phyloP scores from a whole-genome alignment of 805 yeast species.

The Blastobotrys robertii region DNA sequence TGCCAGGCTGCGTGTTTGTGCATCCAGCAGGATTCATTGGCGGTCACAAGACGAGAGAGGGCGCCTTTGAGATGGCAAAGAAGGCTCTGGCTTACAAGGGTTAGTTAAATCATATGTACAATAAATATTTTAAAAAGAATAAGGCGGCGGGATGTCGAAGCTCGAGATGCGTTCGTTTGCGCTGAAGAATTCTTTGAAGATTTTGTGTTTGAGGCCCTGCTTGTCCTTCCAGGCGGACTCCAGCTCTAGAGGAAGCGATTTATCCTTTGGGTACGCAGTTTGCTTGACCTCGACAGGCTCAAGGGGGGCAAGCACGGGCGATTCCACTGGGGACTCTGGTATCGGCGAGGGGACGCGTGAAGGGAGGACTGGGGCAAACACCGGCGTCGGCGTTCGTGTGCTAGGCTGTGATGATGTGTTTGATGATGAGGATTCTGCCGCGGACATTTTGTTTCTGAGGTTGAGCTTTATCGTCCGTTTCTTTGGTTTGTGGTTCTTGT shows the following conservation, averaged over 20 bases:
- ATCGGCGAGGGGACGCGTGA: neutral
- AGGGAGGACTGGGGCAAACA: neutral
- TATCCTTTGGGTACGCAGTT: no score
- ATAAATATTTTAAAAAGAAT: no score
- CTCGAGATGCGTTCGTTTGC: no score
- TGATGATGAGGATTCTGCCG: neutral
- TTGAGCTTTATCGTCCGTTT: conserved; percentile 24
- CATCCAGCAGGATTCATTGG: conserved; percentile 97
- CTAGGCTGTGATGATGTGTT: neutral
- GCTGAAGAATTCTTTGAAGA: no score
- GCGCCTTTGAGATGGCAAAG: conserved; percentile 66
- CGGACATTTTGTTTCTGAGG: neutral
- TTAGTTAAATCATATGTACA: neutral
- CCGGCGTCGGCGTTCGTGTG: conserved; percentile 1
- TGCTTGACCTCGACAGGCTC: no score
- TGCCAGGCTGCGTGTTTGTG: conserved; percentile 79
- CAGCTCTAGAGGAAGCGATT: no score
- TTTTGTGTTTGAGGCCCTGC: no score
- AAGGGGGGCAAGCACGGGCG: neutral
- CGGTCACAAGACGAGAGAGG: conserved; percentile 74
- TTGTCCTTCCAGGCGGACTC: no score
- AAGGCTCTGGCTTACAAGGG: conserved; percentile 24
- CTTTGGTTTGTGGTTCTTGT: conserved; percentile 19
- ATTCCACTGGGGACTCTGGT: neutral
- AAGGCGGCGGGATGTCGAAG: no score